Evolutionary conservation across 345 rosid genomes (phyloP).

Genomic region (Populus deltoides): DNA sequence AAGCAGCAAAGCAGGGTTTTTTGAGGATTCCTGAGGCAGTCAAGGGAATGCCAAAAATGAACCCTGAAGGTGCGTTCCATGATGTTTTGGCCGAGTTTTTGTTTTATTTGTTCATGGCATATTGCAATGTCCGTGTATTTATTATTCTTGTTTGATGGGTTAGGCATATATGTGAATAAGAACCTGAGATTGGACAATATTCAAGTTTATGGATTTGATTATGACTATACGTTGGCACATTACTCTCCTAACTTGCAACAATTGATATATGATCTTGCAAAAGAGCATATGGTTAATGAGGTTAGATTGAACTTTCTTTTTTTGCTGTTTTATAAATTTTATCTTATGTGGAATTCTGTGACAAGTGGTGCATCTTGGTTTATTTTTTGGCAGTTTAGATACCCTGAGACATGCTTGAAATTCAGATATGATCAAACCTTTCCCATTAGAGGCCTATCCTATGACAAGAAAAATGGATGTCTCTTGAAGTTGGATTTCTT

Average conservation of each 20-base stretch:
- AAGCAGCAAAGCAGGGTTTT: constrained; percentile 68
- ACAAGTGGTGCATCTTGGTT: background rate
- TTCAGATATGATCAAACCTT: constrained; percentile 80
- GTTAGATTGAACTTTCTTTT: constrained; percentile 30
- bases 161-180: constrained; percentile 89
- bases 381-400: constrained; percentile 59
- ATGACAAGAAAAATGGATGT: constrained; percentile 79
- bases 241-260: constrained; percentile 75
- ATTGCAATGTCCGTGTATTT: background rate
- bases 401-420: constrained; percentile 68
- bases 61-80: constrained; percentile 63
- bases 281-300: constrained; percentile 92
- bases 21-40: constrained; percentile 64
- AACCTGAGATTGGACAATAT: constrained; percentile 75
- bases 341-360: background rate
- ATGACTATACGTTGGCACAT: constrained; percentile 91
- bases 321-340: background rate
- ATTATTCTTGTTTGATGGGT: background rate
- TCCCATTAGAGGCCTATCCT: constrained; percentile 87
- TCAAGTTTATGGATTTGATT: constrained; percentile 93
- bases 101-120: background rate
- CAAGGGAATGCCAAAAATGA: constrained; percentile 69
- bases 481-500: constrained; percentile 94
- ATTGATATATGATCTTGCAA: constrained; percentile 91
- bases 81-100: background rate